A percentile compares a stretch with the other conserved stretches of the same genome.
Evolutionary conservation across 176 grass and related monocot species (phyloP).

Genomic region (Oryza longistaminata): DNA sequence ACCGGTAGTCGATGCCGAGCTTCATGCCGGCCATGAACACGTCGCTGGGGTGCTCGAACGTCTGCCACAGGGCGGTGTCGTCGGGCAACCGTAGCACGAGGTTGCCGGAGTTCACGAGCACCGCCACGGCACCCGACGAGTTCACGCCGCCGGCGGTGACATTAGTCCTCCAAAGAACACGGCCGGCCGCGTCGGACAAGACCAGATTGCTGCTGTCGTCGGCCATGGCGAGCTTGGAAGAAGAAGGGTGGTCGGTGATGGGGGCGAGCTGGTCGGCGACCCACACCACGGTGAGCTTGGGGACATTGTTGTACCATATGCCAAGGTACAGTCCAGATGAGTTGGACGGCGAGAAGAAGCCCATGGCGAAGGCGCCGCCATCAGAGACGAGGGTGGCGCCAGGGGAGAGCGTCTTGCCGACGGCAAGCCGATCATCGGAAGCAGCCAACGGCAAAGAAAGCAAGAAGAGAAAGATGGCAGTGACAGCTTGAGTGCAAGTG

Average conservation of each 20-base stretch:
- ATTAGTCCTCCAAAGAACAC: neutral
- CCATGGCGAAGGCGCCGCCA: neutral
- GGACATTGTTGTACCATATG: conserved; percentile 29
- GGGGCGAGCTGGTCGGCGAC: neutral
- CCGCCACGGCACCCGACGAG: neutral
- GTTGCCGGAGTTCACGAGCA: conserved; percentile 40
- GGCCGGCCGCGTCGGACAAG: neutral
- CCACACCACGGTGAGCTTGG: conserved; percentile 11
- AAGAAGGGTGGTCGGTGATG: neutral
- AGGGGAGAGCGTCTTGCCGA: neutral
- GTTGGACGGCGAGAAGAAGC: conserved; percentile 12
- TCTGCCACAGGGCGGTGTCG: conserved; percentile 30
- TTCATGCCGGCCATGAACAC: conserved; percentile 28
- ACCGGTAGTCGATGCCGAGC: neutral
- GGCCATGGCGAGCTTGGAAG: neutral
- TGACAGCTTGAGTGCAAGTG: neutral
- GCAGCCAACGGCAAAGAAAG: neutral
- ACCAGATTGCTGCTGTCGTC: neutral
- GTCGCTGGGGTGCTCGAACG: conserved; percentile 31
- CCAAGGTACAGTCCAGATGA: neutral
- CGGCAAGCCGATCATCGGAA: neutral
- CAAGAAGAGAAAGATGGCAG: neutral
- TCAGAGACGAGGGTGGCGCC: neutral
- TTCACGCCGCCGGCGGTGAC: neutral
- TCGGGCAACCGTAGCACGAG: conserved; percentile 23